Evolutionary conservation across 306 rosid species (phyloP), one percentile per base, ranked within the genome.

Genomic region (Rosa chinensis): DNA sequence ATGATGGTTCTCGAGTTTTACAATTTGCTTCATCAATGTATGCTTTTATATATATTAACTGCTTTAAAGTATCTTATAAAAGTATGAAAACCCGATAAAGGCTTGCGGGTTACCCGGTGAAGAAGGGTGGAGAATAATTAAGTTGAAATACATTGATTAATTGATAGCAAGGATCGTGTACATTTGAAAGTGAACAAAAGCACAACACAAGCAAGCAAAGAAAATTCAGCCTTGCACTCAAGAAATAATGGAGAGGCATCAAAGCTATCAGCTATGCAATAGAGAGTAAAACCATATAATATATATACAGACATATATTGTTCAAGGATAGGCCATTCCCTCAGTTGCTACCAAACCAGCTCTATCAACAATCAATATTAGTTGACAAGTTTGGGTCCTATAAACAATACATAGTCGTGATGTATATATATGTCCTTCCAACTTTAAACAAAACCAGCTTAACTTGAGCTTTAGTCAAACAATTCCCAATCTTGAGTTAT

Each of bases 401-500:
- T 25, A 32, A 32, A 59, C 18, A 17, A 13, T 2, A 13, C 16
- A 73, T 40, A 16, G 23, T 72, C 44, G 20, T 2, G 21, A 0
- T 20, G 16, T 73, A 20, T 37, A 77, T 43, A 68, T 62, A 67
- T 11, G 44, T 35, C 32, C n/a, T 55, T 73, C 7, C 35, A 73
- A 67, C 32, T 73, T 61, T 50, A 52, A 37, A 79, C 74, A 70
- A 32, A 75, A 37, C 70, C 61, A 1, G 62, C 37, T 4, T 40
- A 35, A 42, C 56, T 37, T 20, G 6, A 14, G 40, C 35, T 78
- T 82, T 77, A 88, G 45, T 88, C 87, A 35, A 87, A 87, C 62
- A 82, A 47, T 49, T 80, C 89, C 90, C 90, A 87, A 28, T 85
- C 77, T 49, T 83, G 85, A 20, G 89, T 85, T 37, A 85, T 77